phyloP scores from a whole-genome alignment of 257 asterid species.

The Oldenlandia corymbosa region DNA sequence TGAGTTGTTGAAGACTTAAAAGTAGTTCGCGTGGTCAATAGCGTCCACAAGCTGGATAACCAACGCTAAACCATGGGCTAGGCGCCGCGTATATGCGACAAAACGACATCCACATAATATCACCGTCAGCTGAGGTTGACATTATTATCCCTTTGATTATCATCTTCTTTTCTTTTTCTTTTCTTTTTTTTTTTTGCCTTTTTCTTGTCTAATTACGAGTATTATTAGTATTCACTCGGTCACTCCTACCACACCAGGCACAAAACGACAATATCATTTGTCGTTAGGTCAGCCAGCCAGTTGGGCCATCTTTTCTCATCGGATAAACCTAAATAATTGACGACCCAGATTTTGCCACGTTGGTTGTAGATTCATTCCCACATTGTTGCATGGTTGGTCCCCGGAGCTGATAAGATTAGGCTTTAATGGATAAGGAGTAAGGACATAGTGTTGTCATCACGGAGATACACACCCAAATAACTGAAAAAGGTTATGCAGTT shows the following conservation, averaged over 20 bases:
- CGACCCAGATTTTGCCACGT: conserved; percentile 41
- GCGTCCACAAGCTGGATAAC: conserved; percentile 12
- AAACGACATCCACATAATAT: too few relatives aligned
- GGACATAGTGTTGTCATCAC: too few relatives aligned
- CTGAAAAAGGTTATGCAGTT: too few relatives aligned
- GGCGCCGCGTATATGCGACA: conserved; percentile 66
- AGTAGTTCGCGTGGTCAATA: conserved; percentile 18
- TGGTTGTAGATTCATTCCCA: background rate
- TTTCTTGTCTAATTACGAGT: too few relatives aligned
- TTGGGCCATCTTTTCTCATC: conserved; percentile 30
- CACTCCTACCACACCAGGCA: too few relatives aligned
- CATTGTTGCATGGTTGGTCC: conserved; percentile 25
- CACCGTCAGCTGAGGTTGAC: background rate
- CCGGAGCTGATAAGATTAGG: conserved; percentile 26
- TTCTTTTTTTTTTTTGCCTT: too few relatives aligned
- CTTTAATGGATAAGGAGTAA: conserved; percentile 11
- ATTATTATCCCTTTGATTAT: conserved; percentile 3
- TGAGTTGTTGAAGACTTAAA: conserved; percentile 12
- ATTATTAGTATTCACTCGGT: too few relatives aligned
- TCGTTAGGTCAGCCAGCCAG: conserved; percentile 19
- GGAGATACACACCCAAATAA: too few relatives aligned
- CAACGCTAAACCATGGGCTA: conserved; percentile 34
- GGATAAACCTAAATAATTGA: conserved; percentile 29
- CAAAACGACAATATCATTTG: conserved; percentile 4
- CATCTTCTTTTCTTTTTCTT: too few relatives aligned